Evolutionary conservation across 129 eudicot genomes (phyloP), one percentile per base, ranked within the genome.

Genomic region (Kitagawia praeruptora): DNA sequence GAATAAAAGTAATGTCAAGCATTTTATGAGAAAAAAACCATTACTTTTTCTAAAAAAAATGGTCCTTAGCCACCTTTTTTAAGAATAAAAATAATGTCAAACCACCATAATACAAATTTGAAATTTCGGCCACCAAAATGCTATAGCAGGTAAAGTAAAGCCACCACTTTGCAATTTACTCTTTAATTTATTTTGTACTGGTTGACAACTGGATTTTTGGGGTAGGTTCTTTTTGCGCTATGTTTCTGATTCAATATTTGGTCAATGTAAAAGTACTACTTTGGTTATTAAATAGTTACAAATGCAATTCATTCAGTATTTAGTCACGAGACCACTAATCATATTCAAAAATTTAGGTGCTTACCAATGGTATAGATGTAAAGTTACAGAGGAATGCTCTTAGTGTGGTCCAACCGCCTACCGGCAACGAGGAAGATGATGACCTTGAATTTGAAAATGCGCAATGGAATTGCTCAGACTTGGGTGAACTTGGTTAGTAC

Each of bases 321-420:
- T 61, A 14, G 23, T 66, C 39, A 12, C 0, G 18, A 31, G 19
- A 12, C 40, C 40, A 66, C 71, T 66, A 25, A 66, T 66, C 40
- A 66, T 28, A 4, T 75, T 48, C 74, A 74, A 58, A 74, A 48
- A 39, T 74, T 74, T 86, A 93, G 98, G 98, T 91, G 41, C 91
- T 93, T 61, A 93, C 96, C 8, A 93, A 93, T 82, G 98, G 98
- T 66, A 91, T 93, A 80, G 98, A 93, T 84, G 98, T 93, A 45
- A 93, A 93, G 85, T 80, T 93, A 6, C 98, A 93, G 64, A 87
- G 98, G 66, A 93, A 93, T 85, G 98, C 98, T 2, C 86, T 93
- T 37, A 93, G 98, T 79, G 98, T 93, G 58, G 79, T 93, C 42
- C 96, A 93, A 83, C 86, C 94, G 77, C 98, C 98, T 40, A 89